Evolutionary conservation across 257 asterid genomes (phyloP), one percentile per base, ranked within the genome.

Genomic region (Solanum bulbocastanum): DNA sequence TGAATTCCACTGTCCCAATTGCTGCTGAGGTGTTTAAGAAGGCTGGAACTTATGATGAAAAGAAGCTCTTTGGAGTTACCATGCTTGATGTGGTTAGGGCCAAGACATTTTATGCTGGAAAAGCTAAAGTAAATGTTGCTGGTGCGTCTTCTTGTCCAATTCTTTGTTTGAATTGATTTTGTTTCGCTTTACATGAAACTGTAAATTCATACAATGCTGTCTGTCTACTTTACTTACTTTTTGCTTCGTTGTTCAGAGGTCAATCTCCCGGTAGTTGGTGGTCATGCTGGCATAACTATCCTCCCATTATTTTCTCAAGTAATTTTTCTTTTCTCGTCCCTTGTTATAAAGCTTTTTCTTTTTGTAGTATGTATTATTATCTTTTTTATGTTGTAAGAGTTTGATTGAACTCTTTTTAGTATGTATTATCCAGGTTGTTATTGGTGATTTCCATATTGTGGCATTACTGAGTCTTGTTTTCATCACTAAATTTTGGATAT

Each of bases 21-120:
- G 98, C 98, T 75, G 96, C 98, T 42, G 99, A 96, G 91, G 92
- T 96, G 62, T 94, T 96, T 92, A 96, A 93, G 95, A 92, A 90
- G 90, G 92, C 93, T 37, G 99, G 99, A 58, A 93, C 94, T 14
- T 95, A 94, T 88, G 96, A 96, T 83, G 95, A 91, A 91, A 93
- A 88, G 90, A 94, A 40, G 75, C 90, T 96, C 69, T 93, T 95
- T 87, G 99, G 99, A 46, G 99, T 96, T 40, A 96, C 99, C 89
- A 96, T 98, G 27, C 96, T 96, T 74, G 99, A 96, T 90, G 99
- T 96, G 86, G 99, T 96, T 62, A 93, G 99, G 91, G 98, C 98
- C 90, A 94, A 92, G 90, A 97, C 99, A 23, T 95, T 95, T 90
- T 94, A 95, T 84, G 98, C 98, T 81, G 96, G 96, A 87, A 96